These are phyloP conservation scores for Nidularia pulvinata DNA, from an alignment of 768 basidiomycete genomes.

Conservation along the genomic window DNA sequence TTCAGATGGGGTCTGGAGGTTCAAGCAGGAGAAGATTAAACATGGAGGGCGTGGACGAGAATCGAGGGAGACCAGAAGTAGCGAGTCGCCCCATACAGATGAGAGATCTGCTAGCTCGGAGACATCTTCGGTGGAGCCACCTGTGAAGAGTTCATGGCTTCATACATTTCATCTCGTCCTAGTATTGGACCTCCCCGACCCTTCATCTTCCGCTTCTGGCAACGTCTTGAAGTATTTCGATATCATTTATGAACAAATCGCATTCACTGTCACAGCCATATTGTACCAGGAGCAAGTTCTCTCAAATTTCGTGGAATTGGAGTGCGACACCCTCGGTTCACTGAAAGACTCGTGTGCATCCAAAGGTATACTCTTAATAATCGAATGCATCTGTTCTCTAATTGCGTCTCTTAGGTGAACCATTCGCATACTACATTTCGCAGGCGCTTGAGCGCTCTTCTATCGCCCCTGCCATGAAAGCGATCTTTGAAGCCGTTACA, in stretches of 20 bases:
- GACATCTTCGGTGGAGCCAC: conserved; percentile 32
- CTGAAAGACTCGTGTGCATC: conserved; percentile 71
- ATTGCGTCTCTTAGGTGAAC: conserved; percentile 42
- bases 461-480: conserved; percentile 78
- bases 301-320: conserved; percentile 81
- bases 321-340: conserved; percentile 70
- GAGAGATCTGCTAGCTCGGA: conserved; percentile 24
- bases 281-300: conserved; percentile 90
- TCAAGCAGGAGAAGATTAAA: conserved; percentile 62
- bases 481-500: conserved; percentile 79
- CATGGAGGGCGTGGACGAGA: conserved; percentile 54
- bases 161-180: conserved; percentile 86
- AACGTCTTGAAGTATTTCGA: conserved; percentile 82
- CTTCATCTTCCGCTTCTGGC: conserved; percentile 79
- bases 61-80: conserved; percentile 44
- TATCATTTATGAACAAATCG: conserved; percentile 86
- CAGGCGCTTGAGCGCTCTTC: conserved; percentile 68
- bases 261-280: conserved; percentile 89
- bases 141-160: conserved; percentile 47
- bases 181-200: conserved; percentile 89
- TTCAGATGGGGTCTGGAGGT: conserved; percentile 71
- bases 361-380: conserved; percentile 42
- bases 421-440: conserved; percentile 53
- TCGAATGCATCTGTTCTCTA: conserved; percentile 5
- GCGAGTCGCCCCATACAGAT: conserved; percentile 26